These are phyloP conservation scores for Corinectria fuckeliana DNA, from an alignment of 2,329 filamentous ascomycete genomes.

Conservation along the genomic window DNA sequence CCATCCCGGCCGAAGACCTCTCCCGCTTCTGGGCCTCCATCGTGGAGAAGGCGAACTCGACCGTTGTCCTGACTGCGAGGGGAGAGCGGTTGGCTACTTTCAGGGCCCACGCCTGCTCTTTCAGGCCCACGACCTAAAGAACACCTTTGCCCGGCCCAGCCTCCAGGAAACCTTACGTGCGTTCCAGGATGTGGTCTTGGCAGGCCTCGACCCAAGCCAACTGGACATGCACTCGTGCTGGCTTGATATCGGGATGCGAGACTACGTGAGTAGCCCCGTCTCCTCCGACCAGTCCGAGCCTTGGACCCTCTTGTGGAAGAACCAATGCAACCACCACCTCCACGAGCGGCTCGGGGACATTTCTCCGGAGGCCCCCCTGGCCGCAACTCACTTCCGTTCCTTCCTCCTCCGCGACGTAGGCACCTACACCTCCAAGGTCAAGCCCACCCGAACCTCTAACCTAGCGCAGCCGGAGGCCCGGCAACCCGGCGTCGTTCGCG, in stretches of 20 bases:
- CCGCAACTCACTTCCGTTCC: not conserved
- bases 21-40: not conserved
- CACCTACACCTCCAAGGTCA: not conserved
- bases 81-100: not conserved
- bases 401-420: not conserved
- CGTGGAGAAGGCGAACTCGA: not conserved
- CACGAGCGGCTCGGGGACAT: not conserved
- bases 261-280: not conserved
- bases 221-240: conserved; percentile 4
- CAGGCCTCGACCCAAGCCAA: not conserved
- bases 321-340: not conserved
- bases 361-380: not conserved
- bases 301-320: conserved; percentile 1
- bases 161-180: not conserved
- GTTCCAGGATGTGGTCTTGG: not conserved
- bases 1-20: not conserved
- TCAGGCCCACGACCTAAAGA: not conserved
- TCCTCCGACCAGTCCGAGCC: not conserved
- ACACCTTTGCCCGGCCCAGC: not conserved
- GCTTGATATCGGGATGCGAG: conserved; percentile 1
- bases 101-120: not conserved
- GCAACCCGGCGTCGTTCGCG: not conserved
- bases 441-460: not conserved
- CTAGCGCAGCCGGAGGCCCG: not conserved
- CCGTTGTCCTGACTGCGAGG: not conserved